Evolutionary conservation across 2,329 filamentous ascomycete genomes (phyloP).

Genomic region (Monosporascus sp.): DNA sequence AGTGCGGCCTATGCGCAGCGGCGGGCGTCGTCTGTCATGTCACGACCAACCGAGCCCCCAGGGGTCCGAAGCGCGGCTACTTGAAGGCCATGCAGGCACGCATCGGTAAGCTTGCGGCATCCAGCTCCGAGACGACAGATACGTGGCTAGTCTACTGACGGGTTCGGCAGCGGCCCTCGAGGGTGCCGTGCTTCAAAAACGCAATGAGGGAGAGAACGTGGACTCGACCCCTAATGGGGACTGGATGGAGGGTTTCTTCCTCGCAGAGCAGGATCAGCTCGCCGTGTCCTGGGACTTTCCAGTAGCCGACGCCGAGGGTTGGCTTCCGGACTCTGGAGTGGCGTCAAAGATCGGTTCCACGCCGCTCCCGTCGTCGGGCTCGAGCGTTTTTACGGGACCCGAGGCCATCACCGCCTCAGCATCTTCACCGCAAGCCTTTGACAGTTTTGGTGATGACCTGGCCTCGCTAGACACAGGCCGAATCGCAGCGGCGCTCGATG

Average conservation of each 20-base stretch:
- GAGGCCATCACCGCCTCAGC: conserved; percentile 12
- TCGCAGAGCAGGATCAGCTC: conserved; percentile 8
- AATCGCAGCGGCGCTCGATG: conserved; percentile 8
- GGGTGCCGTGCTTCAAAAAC: conserved; percentile 12
- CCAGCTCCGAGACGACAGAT: not conserved
- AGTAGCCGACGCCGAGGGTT: conserved; percentile 6
- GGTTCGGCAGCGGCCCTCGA: conserved; percentile 10
- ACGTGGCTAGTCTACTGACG: not conserved
- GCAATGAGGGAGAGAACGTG: conserved; percentile 5
- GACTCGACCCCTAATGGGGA: conserved; percentile 5
- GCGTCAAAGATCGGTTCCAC: not conserved
- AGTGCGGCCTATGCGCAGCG: conserved; percentile 2
- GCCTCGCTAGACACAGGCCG: conserved; percentile 6
- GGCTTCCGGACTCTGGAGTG: no score
- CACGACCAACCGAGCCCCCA: conserved; percentile 7
- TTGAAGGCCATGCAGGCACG: conserved; percentile 18
- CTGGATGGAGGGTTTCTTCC: conserved; percentile 3
- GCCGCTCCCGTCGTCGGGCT: conserved; percentile 6
- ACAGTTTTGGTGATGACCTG: conserved; percentile 8
- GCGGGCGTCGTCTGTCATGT: not conserved
- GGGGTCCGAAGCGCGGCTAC: conserved; percentile 16
- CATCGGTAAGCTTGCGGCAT: conserved; percentile 12
- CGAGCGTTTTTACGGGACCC: conserved; percentile 10
- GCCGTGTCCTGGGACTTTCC: conserved; percentile 13
- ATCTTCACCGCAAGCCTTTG: conserved; percentile 13